Conservation (phyloP, 73 alveolate species). For the Paramecium tetraurelia region DNA sequence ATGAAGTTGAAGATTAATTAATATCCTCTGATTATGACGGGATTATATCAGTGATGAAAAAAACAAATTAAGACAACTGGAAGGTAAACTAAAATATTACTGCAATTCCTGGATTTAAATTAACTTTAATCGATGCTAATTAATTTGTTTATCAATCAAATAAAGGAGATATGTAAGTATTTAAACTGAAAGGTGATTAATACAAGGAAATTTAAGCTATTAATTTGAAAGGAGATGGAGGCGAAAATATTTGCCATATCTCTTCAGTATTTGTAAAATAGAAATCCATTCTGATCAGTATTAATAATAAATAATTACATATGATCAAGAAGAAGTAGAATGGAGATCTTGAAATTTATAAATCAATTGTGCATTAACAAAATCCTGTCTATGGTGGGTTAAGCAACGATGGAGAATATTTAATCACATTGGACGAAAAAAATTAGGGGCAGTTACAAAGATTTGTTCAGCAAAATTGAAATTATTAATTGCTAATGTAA, state of each 20-base stretch:
- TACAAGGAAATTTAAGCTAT: no score
- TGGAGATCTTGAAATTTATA: neutral
- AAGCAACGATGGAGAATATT: neutral
- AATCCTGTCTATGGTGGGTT: neutral
- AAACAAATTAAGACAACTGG: neutral
- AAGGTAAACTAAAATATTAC: neutral
- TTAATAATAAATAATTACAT: no score
- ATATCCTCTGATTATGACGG: neutral
- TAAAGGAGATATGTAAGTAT: neutral
- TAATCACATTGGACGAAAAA: neutral
- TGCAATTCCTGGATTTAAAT: neutral
- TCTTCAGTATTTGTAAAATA: neutral
- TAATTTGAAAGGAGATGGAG: neutral
- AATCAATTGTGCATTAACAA: neutral
- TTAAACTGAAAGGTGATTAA: no score
- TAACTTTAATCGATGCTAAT: neutral
- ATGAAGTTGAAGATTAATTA: neutral
- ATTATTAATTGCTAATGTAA: no score
- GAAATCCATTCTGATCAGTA: neutral
- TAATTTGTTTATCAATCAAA: neutral
- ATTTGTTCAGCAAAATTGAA: neutral
- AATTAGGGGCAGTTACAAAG: no score
- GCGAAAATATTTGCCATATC: neutral
- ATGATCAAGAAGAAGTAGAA: neutral
- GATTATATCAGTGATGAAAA: neutral